A percentile compares a stretch with the other conserved stretches of the same genome.
phyloP scores from a whole-genome alignment of 768 basidiomycete genomes.

The Kwoniella mangroviensis region DNA sequence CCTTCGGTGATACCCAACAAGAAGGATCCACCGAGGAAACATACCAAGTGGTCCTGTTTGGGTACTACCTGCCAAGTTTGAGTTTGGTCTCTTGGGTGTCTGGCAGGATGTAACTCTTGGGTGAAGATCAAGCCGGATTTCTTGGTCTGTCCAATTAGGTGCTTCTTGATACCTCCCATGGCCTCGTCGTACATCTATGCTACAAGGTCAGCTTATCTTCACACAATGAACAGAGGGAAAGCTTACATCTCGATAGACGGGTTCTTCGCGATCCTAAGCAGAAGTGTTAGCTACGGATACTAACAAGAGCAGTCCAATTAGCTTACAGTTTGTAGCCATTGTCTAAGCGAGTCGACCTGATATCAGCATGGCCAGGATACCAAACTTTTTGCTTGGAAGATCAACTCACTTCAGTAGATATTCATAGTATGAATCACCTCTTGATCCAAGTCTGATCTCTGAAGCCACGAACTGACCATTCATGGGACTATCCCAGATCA shows the following conservation, averaged over 20 bases:
- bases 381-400: neutral
- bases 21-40: constrained; percentile 90
- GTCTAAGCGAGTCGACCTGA: constrained; percentile 62
- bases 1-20: constrained; percentile 79
- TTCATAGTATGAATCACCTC: constrained; percentile 94
- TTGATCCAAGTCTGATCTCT: constrained; percentile 83
- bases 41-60: constrained; percentile 95
- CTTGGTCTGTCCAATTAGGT: constrained; percentile 71
- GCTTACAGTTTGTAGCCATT: constrained; percentile 78
- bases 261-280: constrained; percentile 68
- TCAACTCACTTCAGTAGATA: constrained; percentile 71
- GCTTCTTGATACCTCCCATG: constrained; percentile 77
- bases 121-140: constrained; percentile 73
- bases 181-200: constrained; percentile 84
- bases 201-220: constrained; percentile 7
- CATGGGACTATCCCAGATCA: constrained; percentile 58
- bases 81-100: constrained; percentile 38
- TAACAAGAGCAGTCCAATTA: neutral
- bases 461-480: constrained; percentile 67
- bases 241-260: constrained; percentile 73
- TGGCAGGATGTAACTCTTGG: constrained; percentile 75
- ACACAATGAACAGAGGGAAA: neutral
- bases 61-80: constrained; percentile 71
- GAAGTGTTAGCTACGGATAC: constrained; percentile 4
- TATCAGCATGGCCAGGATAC: constrained; percentile 13